Evolutionary conservation across 2,329 filamentous ascomycete genomes (phyloP), one percentile per base, ranked within the genome.

Genomic region (Scedosporium apiospermum): DNA sequence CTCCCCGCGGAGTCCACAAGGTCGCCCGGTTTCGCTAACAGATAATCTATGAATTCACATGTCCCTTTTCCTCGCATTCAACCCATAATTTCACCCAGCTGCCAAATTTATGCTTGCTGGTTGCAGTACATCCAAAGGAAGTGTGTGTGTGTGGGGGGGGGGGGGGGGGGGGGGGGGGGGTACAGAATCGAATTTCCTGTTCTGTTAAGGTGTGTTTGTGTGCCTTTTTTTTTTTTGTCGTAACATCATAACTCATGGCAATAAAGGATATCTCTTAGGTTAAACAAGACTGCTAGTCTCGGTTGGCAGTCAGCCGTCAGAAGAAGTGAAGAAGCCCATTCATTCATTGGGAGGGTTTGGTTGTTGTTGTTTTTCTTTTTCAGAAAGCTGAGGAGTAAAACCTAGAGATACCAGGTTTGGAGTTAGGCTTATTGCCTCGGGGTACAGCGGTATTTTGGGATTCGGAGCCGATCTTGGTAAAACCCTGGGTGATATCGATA

Each of bases 401-500:
- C 41, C 59, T 27, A 7, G 61, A 53, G 26, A 75, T 65, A 53
- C 65, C 65, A 53, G 75, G 74, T 66, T 76, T 78, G 30, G 69
- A 70, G 16, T 65, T 58, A 60, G 70, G 68, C 57, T 70, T 69
- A 62, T 70, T 67, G n/a, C 27, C 57, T 41, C 23, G 57, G 18
- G 49, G 41, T 4, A 67, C 66, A 63, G 68, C 66, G 63, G 68
- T 68, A 41, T 69, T 65, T 49, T 68, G 71, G 64, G 64, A 70
- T 63, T 63, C 68, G 53, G 65, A 76, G 57, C 88, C 88, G 70
- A 92, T 91, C 76, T 87, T 89, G 71, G 88, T 84, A 68, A 91
- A 92, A 9, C 88, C 88, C 69, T 90, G 86, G 57, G 89, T 81
- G 66, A 92, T 87, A 68, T 92, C 89, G 60, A 91, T 80, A 1